Percentiles rank a stretch among this genome's conserved stretches.
Evolutionary conservation across 306 rosid genomes (phyloP).

Genomic region (Vicia faba): DNA sequence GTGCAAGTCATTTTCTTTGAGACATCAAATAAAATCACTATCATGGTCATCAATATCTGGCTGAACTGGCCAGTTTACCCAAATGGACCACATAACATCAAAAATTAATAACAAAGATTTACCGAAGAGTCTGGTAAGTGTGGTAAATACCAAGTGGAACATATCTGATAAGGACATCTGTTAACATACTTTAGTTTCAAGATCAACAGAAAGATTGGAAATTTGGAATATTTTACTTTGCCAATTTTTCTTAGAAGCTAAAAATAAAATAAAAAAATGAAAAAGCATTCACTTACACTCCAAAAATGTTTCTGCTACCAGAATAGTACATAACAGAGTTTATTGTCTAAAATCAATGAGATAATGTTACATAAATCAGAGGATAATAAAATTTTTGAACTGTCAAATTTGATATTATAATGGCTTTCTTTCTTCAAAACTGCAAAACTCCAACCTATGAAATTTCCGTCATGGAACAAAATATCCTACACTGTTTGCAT

Average conservation of each 20-base stretch:
- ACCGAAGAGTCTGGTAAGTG: background rate
- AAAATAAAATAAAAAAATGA: too few relatives aligned
- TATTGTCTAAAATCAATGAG: slow-evolving; percentile 1
- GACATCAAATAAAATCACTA: too few relatives aligned
- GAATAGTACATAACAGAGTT: slow-evolving; percentile 6
- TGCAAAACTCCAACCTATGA: slow-evolving; percentile 23
- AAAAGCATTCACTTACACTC: slow-evolving; percentile 6
- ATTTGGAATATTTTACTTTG: background rate
- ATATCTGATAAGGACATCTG: too few relatives aligned
- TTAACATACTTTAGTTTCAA: slow-evolving; percentile 13
- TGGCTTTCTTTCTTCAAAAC: background rate
- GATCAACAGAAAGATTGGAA: slow-evolving; percentile 10
- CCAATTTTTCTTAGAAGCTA: slow-evolving; percentile 16
- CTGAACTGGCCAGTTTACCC: slow-evolving; percentile 6
- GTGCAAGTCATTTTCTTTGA: too few relatives aligned
- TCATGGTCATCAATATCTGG: slow-evolving; percentile 19
- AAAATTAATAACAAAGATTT: background rate
- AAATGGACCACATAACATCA: slow-evolving; percentile 14
- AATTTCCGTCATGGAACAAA: slow-evolving; percentile 16
- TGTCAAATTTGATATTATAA: slow-evolving; percentile 4
- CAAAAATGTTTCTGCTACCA: background rate
- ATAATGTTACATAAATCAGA: slow-evolving; percentile 27
- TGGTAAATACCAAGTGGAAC: slow-evolving; percentile 1
- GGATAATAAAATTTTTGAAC: background rate
- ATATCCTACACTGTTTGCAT: slow-evolving; percentile 1